Evolutionary conservation across 257 asterid species (phyloP), one percentile per base, ranked within the genome.

Genomic region (Gentiana straminea): DNA sequence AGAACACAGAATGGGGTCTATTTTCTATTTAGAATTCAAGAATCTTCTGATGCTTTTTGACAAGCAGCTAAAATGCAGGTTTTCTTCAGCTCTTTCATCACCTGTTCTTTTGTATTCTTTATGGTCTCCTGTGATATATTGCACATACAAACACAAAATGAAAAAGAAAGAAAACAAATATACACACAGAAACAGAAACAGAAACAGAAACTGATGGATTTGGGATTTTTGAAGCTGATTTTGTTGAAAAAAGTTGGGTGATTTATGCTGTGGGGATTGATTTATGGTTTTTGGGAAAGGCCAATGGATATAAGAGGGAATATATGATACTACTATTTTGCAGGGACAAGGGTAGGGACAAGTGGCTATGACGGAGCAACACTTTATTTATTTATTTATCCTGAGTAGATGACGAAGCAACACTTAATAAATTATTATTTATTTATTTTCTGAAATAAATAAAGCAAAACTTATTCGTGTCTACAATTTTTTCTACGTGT

Each of bases 21-120:
- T 56, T 44, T 41, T 74, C 68, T 55, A 70, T 70, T 51, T 64
- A 51, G 58, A 61, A 35, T 62, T 61, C 66, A 51, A 52, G 35
- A 49, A 59, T 68, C 54, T 64, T 61, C 70, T 64, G 70, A 71
- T 56, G 70, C 75, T 67, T 75, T 58, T 55, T 24, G 24, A 62
- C 62, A 61, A 56, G 52, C 38, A 63, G 15, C 33, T 35, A 36
- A 39, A 8, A 57, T 11, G 41, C 11, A 33, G 10, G 52, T 52
- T 34, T 59, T 13, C 15, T 44, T 33, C 4, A 35, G 24, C 55
- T 36, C 12, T n/a, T 48, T 47, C n/a, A 7, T 46, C 8, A 12
- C 54, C 35, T 48, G 13, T 49, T 3, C 11, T 44, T 47, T 52
- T 7, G 39, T 3, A 15, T 52, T 51, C 45, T 56, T 10, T 54